These are phyloP conservation scores for Phytophthora citricola DNA, from an alignment of 352 stramenopile genomes.

Conservation along the genomic window DNA sequence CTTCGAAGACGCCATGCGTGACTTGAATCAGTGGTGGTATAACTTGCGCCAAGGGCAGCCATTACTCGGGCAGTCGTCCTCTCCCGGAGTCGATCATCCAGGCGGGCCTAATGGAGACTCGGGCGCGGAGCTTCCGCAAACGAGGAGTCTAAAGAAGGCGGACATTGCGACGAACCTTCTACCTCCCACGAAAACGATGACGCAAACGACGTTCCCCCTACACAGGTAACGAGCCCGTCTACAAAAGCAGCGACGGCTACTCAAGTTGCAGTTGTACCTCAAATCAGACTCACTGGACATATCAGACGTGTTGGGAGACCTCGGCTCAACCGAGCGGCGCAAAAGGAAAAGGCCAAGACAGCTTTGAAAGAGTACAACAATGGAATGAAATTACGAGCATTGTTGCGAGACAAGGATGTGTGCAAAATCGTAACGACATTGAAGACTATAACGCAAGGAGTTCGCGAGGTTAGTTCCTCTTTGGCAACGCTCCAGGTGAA, in stretches of 20 bases:
- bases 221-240: neutral
- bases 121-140: too few species aligned
- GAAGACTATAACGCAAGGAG: too few species aligned
- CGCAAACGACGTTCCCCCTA: neutral
- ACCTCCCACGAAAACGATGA: neutral
- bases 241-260: neutral
- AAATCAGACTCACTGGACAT: neutral
- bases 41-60: conserved; percentile 5
- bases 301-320: neutral
- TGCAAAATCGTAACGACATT: too few species aligned
- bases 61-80: neutral
- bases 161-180: neutral
- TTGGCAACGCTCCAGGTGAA: neutral
- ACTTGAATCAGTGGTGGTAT: conserved; percentile 16
- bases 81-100: neutral
- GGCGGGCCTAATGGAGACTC: neutral
- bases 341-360: neutral
- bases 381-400: conserved; percentile 1
- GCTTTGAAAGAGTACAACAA: conserved; percentile 10
- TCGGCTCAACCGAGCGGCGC: neutral
- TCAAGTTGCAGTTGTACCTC: neutral
- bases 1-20: conserved; percentile 3
- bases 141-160: neutral
- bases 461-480: neutral
- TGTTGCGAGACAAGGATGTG: neutral